Evolutionary conservation across 2,329 filamentous ascomycete genomes (phyloP).

Genomic region (Trichothecium roseum): DNA sequence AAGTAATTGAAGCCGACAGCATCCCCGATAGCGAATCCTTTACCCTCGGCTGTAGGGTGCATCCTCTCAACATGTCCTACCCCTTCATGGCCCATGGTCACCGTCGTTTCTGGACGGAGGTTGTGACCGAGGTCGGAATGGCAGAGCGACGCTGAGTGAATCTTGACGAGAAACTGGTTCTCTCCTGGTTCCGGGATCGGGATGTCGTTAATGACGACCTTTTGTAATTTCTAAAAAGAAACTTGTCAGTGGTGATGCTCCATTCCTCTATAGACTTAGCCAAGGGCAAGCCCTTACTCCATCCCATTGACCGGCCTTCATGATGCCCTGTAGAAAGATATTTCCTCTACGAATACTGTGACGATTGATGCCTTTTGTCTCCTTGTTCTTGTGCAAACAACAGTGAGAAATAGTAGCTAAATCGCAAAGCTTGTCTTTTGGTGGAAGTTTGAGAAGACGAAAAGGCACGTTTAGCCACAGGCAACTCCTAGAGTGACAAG

Average conservation of each 20-base stretch:
- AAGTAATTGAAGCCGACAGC: constrained; percentile 35
- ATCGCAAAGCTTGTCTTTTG: neutral
- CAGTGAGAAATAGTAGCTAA: neutral
- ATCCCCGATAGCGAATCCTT: constrained; percentile 31
- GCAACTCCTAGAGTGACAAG: neutral
- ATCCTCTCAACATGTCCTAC: constrained; percentile 30
- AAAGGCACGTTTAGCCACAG: neutral
- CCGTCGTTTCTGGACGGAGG: constrained; percentile 11
- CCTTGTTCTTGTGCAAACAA: neutral
- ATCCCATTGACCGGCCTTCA: constrained; percentile 12
- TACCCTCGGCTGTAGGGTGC: constrained; percentile 19
- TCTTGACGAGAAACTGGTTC: constrained; percentile 28
- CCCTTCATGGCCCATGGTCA: constrained; percentile 32
- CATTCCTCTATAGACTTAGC: too few relatives aligned
- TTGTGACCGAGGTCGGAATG: constrained; percentile 18
- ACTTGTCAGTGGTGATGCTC: neutral
- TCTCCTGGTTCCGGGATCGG: constrained; percentile 29
- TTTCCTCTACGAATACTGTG: neutral
- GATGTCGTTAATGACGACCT: constrained; percentile 26
- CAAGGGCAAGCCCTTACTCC: constrained; percentile 7
- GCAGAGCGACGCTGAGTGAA: constrained; percentile 22
- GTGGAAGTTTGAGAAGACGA: neutral
- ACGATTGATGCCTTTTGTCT: neutral
- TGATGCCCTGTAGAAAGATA: constrained; percentile 1
- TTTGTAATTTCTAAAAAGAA: constrained; percentile 10